phyloP scores from a whole-genome alignment of 495 filamentous ascomycete genomes.

The Aspergillus conjunctus region DNA sequence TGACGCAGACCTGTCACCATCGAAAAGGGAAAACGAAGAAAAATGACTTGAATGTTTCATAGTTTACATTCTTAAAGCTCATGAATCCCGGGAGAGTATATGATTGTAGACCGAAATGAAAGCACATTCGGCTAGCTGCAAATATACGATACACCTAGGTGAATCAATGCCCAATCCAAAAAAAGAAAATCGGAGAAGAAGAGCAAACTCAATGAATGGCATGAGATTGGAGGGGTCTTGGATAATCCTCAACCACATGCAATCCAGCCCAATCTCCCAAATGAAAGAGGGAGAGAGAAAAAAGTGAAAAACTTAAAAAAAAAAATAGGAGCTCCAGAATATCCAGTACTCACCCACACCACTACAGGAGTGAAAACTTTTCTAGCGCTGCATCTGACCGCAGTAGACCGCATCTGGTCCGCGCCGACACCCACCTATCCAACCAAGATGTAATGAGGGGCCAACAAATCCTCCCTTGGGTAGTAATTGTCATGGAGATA shows the following conservation, averaged over 20 bases:
- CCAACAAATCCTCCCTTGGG: conserved; percentile 4
- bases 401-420: conserved; percentile 12
- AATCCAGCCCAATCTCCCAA: conserved; percentile 8
- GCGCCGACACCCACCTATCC: conserved; percentile 10
- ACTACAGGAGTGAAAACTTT: conserved; percentile 14
- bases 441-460: conserved; percentile 3
- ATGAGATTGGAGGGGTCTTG: conserved; percentile 1
- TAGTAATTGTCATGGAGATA: conserved; percentile 5
- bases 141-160: too few relatives aligned
- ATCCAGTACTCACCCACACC: neutral
- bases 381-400: conserved; percentile 18
- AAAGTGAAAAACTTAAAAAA: neutral
- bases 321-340: neutral
- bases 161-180: neutral
- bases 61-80: too few relatives aligned
- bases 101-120: too few relatives aligned
- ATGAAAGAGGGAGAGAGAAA: neutral
- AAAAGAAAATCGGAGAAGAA: neutral
- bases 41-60: too few relatives aligned
- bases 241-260: neutral
- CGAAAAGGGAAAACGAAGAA: too few relatives aligned
- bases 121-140: too few relatives aligned
- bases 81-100: too few relatives aligned
- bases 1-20: conserved; percentile 5
- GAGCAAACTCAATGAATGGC: neutral